A percentile compares a stretch with the other conserved stretches of the same genome.
These are phyloP conservation scores for Trichoderma sp. DNA, from an alignment of 2,329 filamentous ascomycete species.

Conservation along the genomic window DNA sequence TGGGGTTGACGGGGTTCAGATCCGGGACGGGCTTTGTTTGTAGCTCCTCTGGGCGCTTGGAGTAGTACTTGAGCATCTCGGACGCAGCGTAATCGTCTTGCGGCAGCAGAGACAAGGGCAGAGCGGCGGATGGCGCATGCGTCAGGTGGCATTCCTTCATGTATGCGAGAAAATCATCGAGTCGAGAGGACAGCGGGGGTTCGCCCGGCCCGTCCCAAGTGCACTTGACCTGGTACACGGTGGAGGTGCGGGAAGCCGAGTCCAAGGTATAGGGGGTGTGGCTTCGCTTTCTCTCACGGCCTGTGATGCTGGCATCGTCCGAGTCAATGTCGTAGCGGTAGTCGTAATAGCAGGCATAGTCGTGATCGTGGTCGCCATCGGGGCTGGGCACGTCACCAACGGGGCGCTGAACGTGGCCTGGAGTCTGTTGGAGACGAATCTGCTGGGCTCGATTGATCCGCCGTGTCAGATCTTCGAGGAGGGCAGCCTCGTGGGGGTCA, in stretches of 20 bases:
- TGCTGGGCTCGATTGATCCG: not conserved
- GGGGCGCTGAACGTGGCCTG: not conserved
- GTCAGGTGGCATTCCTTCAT: not conserved
- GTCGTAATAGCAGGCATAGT: conserved; percentile 10
- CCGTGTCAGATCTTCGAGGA: not conserved
- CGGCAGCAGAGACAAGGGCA: conserved; percentile 39
- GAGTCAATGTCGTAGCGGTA: not conserved
- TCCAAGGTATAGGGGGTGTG: not conserved
- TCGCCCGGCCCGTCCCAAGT: not conserved
- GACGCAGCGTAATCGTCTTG: conserved; percentile 43
- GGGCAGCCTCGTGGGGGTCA: not conserved
- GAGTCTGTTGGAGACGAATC: not conserved
- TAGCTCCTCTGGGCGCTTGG: conserved; percentile 48
- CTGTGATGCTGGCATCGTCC: not conserved
- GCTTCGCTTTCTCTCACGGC: not conserved
- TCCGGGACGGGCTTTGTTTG: conserved; percentile 53
- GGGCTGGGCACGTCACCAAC: too few species aligned
- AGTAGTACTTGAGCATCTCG: conserved; percentile 51
- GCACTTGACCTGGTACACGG: not conserved
- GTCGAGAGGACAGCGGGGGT: not conserved
- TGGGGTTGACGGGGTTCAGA: conserved; percentile 50
- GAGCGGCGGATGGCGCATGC: not conserved
- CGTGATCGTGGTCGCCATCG: conserved; percentile 2
- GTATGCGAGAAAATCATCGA: not conserved
- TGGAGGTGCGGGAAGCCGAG: not conserved